Conservation (phyloP, 1,284 basidiomycete species). For the Boletellus deceptivus region DNA sequence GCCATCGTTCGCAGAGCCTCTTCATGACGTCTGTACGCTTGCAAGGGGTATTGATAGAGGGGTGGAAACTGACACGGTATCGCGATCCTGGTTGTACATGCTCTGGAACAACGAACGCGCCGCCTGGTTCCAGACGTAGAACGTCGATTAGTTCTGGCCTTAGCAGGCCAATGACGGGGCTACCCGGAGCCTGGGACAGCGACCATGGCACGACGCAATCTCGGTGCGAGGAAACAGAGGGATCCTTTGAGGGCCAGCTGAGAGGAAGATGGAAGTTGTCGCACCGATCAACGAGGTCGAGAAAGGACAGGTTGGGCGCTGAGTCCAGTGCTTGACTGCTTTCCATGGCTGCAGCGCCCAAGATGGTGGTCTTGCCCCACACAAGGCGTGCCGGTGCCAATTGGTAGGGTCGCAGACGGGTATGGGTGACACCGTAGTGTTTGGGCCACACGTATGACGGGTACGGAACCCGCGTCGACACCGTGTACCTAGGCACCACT, state of each 20-base stretch:
- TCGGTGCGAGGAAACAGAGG: slow-evolving; percentile 26
- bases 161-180: slow-evolving; percentile 63
- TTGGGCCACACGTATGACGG: too few relatives aligned
- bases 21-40: slow-evolving; percentile 61
- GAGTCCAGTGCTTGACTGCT: slow-evolving; percentile 33
- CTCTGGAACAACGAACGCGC: slow-evolving; percentile 43
- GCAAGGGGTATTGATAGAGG: slow-evolving; percentile 48
- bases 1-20: slow-evolving; percentile 68
- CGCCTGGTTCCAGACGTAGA: slow-evolving; percentile 45
- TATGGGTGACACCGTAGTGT: too few relatives aligned
- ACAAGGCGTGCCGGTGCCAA: too few relatives aligned
- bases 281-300: slow-evolving; percentile 59
- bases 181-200: slow-evolving; percentile 45
- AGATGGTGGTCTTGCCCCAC: too few relatives aligned
- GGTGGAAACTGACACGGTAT: slow-evolving; percentile 50
- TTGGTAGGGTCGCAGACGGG: too few relatives aligned
- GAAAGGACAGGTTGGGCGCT: slow-evolving; percentile 38
- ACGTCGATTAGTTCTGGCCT: slow-evolving; percentile 54
- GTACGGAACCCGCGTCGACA: too few relatives aligned
- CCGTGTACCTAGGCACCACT: too few relatives aligned
- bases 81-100: slow-evolving; percentile 24
- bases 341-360: not conserved
- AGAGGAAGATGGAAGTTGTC: slow-evolving; percentile 55
- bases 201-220: slow-evolving; percentile 52
- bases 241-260: slow-evolving; percentile 16